Conservation (phyloP, 441 rosid species). For the Theobroma grandiflorum region DNA sequence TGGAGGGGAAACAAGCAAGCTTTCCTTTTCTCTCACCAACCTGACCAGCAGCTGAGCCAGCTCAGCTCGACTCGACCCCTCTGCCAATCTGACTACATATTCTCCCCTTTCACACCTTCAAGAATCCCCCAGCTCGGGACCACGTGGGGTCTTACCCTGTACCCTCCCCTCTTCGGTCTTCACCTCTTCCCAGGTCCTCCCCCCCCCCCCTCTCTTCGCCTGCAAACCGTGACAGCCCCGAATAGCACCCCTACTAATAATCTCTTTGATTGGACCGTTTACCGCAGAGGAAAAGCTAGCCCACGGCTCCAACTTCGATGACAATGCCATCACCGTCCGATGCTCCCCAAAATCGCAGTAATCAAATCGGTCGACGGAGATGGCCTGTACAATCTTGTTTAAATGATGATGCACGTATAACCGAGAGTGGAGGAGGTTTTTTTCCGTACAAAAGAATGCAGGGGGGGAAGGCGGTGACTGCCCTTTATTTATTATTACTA, state of each 20-base stretch:
- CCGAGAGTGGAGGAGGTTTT: neutral
- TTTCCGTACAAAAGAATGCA: neutral
- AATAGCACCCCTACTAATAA: slow-evolving; percentile 18
- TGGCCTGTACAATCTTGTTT: neutral
- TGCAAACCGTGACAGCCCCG: slow-evolving; percentile 10
- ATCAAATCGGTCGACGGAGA: neutral
- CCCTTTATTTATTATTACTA: slow-evolving; percentile 9
- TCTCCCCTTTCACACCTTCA: neutral
- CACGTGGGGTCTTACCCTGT: neutral
- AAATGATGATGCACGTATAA: neutral
- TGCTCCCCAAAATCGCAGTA: neutral
- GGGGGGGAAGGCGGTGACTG: neutral
- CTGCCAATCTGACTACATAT: slow-evolving; percentile 16
- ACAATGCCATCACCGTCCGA: neutral
- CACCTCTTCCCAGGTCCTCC: no score
- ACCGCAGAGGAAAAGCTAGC: neutral
- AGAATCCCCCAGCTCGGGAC: neutral
- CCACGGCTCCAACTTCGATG: slow-evolving; percentile 5
- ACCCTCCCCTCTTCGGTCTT: no score
- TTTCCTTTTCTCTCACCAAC: neutral
- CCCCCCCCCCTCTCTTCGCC: neutral
- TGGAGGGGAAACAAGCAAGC: neutral
- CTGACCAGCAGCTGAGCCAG: neutral
- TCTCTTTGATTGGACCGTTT: slow-evolving; percentile 35
- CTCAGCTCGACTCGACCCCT: neutral